Percentiles rank a stretch among this genome's conserved stretches.
Evolutionary conservation across 148 eudicot species (phyloP).

Genomic region (Talinum fruticosum): DNA sequence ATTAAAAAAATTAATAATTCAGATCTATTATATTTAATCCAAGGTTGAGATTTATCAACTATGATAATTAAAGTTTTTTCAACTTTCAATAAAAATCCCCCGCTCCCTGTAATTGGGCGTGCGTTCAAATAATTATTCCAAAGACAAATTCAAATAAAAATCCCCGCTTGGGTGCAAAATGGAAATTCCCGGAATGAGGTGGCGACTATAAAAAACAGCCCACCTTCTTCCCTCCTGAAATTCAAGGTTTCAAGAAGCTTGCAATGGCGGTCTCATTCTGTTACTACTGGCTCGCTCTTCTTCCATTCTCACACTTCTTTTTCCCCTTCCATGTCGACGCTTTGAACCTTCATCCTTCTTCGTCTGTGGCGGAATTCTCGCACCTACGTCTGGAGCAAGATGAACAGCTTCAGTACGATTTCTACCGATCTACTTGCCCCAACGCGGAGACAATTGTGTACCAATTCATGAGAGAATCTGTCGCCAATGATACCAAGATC

Average conservation of each 20-base stretch:
- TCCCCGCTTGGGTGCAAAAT: not conserved
- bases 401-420: constrained; percentile 21
- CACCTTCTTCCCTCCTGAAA: not conserved
- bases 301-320: not conserved
- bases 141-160: not conserved
- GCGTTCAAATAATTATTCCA: not conserved
- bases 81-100: too few species aligned
- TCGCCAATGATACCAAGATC: constrained; percentile 9
- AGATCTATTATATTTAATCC: too few species aligned
- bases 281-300: not conserved
- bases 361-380: not conserved
- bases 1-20: too few species aligned
- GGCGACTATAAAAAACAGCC: not conserved
- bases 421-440: constrained; percentile 27
- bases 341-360: not conserved
- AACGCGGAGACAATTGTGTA: constrained; percentile 26
- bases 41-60: too few species aligned
- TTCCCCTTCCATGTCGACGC: not conserved
- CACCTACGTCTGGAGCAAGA: constrained; percentile 11
- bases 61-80: too few species aligned
- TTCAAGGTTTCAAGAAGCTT: not conserved
- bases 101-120: too few species aligned
- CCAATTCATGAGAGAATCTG: constrained; percentile 12
- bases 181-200: not conserved
- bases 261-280: constrained; percentile 18